Percentiles rank a stretch among this genome's conserved stretches.
Conservation (phyloP, 768 basidiomycete genomes). For the Termitomyces sp. region DNA sequence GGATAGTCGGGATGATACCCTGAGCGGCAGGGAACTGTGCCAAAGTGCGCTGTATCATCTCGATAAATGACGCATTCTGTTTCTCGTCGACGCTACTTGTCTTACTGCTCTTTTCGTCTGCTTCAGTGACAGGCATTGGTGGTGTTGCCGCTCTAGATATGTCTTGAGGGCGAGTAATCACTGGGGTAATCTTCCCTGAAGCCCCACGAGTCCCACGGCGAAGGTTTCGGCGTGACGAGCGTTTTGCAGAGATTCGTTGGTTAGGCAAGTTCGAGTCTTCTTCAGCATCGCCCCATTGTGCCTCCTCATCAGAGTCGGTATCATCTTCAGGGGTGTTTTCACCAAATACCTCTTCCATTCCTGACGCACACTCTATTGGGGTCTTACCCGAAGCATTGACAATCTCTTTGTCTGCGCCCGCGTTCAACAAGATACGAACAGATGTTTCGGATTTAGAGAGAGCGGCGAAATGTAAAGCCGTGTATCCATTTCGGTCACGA, state of each 20-base stretch:
- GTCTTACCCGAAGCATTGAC: constrained; percentile 71
- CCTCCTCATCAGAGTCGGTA: constrained; percentile 40
- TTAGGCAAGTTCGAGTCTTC: constrained; percentile 49
- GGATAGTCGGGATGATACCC: constrained; percentile 39
- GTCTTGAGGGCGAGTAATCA: constrained; percentile 20
- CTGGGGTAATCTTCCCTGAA: constrained; percentile 25
- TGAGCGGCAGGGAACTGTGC: constrained; percentile 58
- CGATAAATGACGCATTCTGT: constrained; percentile 52
- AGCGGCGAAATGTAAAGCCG: constrained; percentile 83
- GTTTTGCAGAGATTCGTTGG: constrained; percentile 27
- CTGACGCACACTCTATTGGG: constrained; percentile 50
- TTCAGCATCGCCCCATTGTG: constrained; percentile 65
- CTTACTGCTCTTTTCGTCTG: constrained; percentile 19
- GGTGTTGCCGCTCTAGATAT: constrained; percentile 29
- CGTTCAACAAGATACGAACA: constrained; percentile 61
- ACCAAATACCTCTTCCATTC: constrained; percentile 31
- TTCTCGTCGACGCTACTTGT: constrained; percentile 33
- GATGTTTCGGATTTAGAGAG: constrained; percentile 61
- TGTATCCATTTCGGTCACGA: constrained; percentile 87
- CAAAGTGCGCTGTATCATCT: constrained; percentile 73
- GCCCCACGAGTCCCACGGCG: constrained; percentile 22
- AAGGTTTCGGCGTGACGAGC: constrained; percentile 29
- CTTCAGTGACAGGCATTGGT: constrained; percentile 16
- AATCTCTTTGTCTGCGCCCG: constrained; percentile 76
- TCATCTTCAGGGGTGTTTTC: constrained; percentile 20